phyloP scores from a whole-genome alignment of 495 filamentous ascomycete genomes.

The Neurospora tetrasperma region DNA sequence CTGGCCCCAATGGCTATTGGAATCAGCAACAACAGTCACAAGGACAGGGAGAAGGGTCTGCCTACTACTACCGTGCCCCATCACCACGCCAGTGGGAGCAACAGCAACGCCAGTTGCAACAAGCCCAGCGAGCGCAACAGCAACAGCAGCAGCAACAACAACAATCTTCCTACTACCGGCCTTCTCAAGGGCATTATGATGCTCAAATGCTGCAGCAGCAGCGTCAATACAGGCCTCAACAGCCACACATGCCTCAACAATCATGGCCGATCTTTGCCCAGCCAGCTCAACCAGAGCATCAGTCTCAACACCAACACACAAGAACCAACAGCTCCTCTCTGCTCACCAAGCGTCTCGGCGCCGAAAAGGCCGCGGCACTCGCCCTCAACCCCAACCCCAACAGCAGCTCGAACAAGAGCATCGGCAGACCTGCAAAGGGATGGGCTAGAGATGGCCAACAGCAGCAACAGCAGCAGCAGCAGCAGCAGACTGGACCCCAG shows the following conservation, averaged over 20 bases:
- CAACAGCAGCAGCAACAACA: background rate
- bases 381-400: constrained; percentile 11
- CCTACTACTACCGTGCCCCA: background rate
- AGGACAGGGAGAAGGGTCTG: constrained; percentile 1
- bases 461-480: constrained; percentile 2
- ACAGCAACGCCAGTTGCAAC: constrained; percentile 2
- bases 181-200: no score
- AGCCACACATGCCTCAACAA: background rate
- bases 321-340: constrained; percentile 22
- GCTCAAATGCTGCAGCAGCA: background rate
- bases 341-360: constrained; percentile 40
- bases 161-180: background rate
- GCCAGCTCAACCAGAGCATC: background rate
- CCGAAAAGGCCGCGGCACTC: constrained; percentile 34
- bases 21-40: constrained; percentile 6
- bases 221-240: background rate
- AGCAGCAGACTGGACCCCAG: background rate
- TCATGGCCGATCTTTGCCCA: background rate
- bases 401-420: background rate
- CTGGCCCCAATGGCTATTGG: constrained; percentile 1
- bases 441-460: constrained; percentile 9
- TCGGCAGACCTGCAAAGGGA: background rate
- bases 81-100: background rate
- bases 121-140: background rate
- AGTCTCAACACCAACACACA: constrained; percentile 7